Evolutionary conservation across 495 filamentous ascomycete genomes (phyloP).

Genomic region (Daldinia loculata): DNA sequence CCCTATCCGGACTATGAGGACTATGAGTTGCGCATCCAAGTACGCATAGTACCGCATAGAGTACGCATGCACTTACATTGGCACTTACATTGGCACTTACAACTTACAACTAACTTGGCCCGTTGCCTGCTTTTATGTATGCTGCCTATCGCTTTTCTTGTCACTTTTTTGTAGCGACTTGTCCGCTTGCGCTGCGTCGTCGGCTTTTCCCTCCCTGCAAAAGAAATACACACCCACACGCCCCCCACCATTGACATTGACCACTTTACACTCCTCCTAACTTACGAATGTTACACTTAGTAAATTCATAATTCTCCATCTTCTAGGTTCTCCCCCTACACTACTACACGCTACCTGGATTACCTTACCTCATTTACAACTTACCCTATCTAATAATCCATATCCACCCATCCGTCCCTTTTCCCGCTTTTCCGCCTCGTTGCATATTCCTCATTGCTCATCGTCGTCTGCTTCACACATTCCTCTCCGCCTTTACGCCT

Average conservation of each 20-base stretch:
- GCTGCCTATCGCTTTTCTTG: not conserved
- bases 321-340: not conserved
- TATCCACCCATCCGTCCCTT: conserved; percentile 16
- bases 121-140: not conserved
- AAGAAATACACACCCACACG: conserved; percentile 6
- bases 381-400: conserved; percentile 31
- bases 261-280: conserved; percentile 9
- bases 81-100: not conserved
- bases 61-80: conserved; percentile 17
- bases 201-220: conserved; percentile 13
- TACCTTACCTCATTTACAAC: conserved; percentile 5
- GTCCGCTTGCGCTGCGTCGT: not conserved
- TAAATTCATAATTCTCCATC: conserved; percentile 33
- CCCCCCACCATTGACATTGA: conserved; percentile 11
- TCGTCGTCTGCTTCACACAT: not conserved
- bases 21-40: conserved; percentile 19
- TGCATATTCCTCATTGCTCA: not conserved
- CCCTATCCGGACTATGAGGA: conserved; percentile 22
- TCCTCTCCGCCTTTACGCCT: not conserved
- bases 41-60: conserved; percentile 11
- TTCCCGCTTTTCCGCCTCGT: not conserved
- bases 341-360: not conserved
- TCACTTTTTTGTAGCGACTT: not conserved
- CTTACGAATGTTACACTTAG: conserved; percentile 18
- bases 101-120: not conserved